phyloP scores from a whole-genome alignment of 768 basidiomycete genomes.

The Mycena pura region DNA sequence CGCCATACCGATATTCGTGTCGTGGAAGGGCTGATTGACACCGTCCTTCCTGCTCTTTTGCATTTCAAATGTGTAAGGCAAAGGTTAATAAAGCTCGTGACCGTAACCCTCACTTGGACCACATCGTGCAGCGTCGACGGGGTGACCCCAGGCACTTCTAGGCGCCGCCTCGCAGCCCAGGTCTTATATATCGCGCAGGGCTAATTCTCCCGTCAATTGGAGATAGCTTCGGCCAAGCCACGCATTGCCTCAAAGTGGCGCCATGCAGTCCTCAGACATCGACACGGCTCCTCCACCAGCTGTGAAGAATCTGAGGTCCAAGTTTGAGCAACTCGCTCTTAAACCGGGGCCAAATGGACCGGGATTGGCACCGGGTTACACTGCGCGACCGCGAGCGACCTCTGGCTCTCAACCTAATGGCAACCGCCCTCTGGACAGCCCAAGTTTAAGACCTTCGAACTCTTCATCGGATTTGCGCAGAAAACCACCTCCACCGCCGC shows the following conservation, averaged over 20 bases:
- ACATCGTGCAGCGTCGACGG: background rate
- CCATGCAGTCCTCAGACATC: slow-evolving; percentile 40
- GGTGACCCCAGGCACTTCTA: too few relatives aligned
- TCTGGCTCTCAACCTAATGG: slow-evolving; percentile 41
- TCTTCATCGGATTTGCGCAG: slow-evolving; percentile 66
- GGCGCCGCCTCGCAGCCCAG: too few relatives aligned
- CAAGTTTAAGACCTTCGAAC: slow-evolving; percentile 50
- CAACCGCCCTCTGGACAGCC: slow-evolving; percentile 30
- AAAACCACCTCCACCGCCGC: slow-evolving; percentile 67
- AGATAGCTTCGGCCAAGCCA: slow-evolving; percentile 7
- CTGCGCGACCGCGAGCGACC: slow-evolving; percentile 49
- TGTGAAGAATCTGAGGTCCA: slow-evolving; percentile 72
- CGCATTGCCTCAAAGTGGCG: slow-evolving; percentile 15
- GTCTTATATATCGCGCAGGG: background rate
- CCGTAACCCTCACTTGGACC: slow-evolving; percentile 1
- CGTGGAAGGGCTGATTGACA: too few relatives aligned
- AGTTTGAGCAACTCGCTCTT: slow-evolving; percentile 72
- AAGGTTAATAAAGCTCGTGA: background rate
- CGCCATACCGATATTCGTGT: too few relatives aligned
- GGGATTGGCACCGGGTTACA: slow-evolving; percentile 30
- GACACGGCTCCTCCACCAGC: slow-evolving; percentile 65
- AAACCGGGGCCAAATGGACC: slow-evolving; percentile 35
- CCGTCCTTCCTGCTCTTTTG: too few relatives aligned
- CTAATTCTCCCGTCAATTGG: background rate
- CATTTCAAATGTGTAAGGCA: too few relatives aligned